Percentiles rank a stretch among this genome's conserved stretches.
Evolutionary conservation across 2,329 filamentous ascomycete species (phyloP).

Genomic region (Fusarium pseudograminearum): DNA sequence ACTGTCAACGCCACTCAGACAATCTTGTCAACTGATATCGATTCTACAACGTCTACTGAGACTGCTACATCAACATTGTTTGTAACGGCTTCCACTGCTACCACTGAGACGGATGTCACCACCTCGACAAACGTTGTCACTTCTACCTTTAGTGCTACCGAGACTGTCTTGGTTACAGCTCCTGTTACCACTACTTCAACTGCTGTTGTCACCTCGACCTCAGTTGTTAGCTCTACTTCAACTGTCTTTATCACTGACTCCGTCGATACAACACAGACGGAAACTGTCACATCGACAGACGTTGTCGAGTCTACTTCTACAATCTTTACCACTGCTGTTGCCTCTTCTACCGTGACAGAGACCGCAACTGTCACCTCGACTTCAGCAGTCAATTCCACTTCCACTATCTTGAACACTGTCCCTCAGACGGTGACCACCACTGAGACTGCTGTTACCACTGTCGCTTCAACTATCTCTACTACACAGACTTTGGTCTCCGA

Average conservation of each 20-base stretch:
- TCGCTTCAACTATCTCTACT: not conserved
- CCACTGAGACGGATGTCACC: not conserved
- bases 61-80: conserved; percentile 2
- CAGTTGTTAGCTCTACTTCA: not conserved
- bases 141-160: not conserved
- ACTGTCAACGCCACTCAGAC: conserved; percentile 11
- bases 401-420: not conserved
- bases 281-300: not conserved
- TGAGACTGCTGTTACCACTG: not conserved
- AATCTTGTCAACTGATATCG: not conserved
- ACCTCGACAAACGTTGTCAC: conserved; percentile 1
- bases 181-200: not conserved
- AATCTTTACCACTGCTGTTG: not conserved
- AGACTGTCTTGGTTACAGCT: not conserved
- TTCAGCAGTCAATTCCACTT: not conserved
- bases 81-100: not conserved
- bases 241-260: not conserved
- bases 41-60: not conserved
- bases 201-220: not conserved
- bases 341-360: not conserved
- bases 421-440: not conserved
- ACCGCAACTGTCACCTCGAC: not conserved
- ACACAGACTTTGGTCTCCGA: not conserved
- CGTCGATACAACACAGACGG: not conserved
- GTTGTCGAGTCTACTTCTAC: not conserved